Conservation (phyloP, 2,329 filamentous ascomycete species). For the Cercospora sp. region DNA sequence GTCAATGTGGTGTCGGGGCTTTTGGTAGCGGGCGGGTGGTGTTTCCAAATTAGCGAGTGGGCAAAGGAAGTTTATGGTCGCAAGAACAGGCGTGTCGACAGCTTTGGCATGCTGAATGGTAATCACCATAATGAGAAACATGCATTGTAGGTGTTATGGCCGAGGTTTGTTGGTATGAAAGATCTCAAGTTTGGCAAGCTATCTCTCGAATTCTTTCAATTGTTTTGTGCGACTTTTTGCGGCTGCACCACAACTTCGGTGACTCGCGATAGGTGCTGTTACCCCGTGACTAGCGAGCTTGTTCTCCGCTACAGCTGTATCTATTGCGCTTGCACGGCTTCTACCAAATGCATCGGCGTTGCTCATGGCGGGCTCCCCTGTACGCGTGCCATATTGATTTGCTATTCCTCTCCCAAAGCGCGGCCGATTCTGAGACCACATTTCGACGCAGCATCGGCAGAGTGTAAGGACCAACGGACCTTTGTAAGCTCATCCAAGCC, state of each 20-base stretch:
- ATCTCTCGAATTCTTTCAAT: not conserved
- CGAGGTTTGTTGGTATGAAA: slow-evolving; percentile 50
- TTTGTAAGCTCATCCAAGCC: not conserved
- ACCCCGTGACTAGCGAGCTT: not conserved
- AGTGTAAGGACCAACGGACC: not conserved
- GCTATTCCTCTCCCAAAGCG: not conserved
- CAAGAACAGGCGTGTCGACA: slow-evolving; percentile 23
- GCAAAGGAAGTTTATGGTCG: slow-evolving; percentile 45
- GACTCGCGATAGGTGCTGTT: slow-evolving; percentile 1
- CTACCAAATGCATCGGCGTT: not conserved
- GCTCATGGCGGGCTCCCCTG: not conserved
- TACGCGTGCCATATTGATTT: not conserved
- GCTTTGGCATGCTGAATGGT: slow-evolving; percentile 29
- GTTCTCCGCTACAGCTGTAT: not conserved
- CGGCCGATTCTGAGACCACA: not conserved
- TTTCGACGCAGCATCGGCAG: not conserved
- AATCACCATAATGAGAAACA: slow-evolving; percentile 25
- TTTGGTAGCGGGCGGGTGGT: slow-evolving; percentile 90
- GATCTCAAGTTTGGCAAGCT: slow-evolving; percentile 50
- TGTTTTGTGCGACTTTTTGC: not conserved
- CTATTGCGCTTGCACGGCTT: not conserved
- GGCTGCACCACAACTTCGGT: not conserved
- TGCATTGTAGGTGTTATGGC: slow-evolving; percentile 33
- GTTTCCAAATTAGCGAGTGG: slow-evolving; percentile 83
- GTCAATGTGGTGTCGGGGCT: slow-evolving; percentile 91